Percentiles rank a stretch among this genome's conserved stretches.
phyloP scores from a whole-genome alignment of 2,329 filamentous ascomycete genomes.

The Alternaria triticina region DNA sequence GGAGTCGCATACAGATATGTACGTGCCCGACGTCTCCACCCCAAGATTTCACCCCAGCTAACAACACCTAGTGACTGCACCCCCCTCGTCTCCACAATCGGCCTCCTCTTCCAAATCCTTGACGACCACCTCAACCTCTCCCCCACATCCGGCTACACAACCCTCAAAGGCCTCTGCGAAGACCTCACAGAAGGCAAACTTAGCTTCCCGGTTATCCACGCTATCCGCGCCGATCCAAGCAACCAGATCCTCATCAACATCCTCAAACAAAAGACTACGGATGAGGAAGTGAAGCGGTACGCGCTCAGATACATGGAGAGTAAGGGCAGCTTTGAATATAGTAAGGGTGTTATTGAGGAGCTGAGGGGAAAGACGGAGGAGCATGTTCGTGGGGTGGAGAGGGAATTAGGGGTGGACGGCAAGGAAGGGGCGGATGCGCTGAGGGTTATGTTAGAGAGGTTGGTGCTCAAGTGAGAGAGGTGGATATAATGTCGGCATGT shows the following conservation, averaged over 20 bases:
- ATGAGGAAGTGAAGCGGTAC: conserved; percentile 89
- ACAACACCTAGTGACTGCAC: conserved; percentile 67
- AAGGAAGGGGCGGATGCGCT: conserved; percentile 49
- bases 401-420: conserved; percentile 45
- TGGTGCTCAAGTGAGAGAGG: conserved; percentile 39
- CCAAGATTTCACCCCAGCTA: neutral
- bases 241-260: conserved; percentile 89
- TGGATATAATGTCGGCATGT: neutral
- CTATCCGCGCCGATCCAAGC: conserved; percentile 76
- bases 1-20: conserved; percentile 61
- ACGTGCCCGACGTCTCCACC: neutral
- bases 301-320: conserved; percentile 90
- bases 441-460: conserved; percentile 49
- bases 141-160: conserved; percentile 65
- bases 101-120: conserved; percentile 87
- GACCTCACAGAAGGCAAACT: conserved; percentile 98
- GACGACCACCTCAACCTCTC: conserved; percentile 92
- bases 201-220: conserved; percentile 93
- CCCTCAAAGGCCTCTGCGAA: conserved; percentile 93
- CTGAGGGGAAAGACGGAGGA: conserved; percentile 52
- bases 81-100: conserved; percentile 83
- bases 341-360: conserved; percentile 63
- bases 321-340: conserved; percentile 90
- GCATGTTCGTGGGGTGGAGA: conserved; percentile 52
- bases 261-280: conserved; percentile 83